Evolutionary conservation across 768 basidiomycete species (phyloP).

Genomic region (Butyriboletus loyo): DNA sequence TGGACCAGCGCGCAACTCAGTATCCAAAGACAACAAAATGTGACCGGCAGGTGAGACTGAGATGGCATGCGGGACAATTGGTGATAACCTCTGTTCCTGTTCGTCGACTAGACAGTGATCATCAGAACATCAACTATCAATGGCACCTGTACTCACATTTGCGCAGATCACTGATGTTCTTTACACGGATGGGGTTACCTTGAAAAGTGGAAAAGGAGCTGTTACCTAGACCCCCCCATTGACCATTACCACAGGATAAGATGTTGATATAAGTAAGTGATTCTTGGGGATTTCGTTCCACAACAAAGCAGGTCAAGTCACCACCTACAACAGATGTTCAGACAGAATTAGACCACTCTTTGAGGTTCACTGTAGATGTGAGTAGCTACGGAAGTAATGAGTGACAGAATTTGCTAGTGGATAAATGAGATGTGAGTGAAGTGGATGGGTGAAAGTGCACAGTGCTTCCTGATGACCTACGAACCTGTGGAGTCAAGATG

Average conservation of each 20-base stretch:
- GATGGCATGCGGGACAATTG: constrained; percentile 60
- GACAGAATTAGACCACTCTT: not conserved
- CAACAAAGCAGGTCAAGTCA: constrained; percentile 73
- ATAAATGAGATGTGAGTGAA: too few species aligned
- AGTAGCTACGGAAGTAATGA: too few species aligned
- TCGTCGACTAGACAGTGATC: constrained; percentile 57
- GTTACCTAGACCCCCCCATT: constrained; percentile 76
- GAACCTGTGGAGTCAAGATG: too few species aligned
- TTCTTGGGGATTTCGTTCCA: constrained; percentile 48
- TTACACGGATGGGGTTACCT: constrained; percentile 66
- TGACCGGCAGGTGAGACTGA: constrained; percentile 76
- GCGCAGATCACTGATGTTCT: constrained; percentile 75
- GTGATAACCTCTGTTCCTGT: constrained; percentile 50
- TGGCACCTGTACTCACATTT: constrained; percentile 62
- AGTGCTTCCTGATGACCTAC: too few species aligned
- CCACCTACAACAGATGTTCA: constrained; percentile 46
- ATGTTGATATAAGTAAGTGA: constrained; percentile 47
- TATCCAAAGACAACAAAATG: constrained; percentile 70
- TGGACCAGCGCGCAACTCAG: constrained; percentile 44
- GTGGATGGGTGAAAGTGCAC: too few species aligned
- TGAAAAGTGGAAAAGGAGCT: constrained; percentile 63
- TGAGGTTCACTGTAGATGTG: too few species aligned
- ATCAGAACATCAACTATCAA: constrained; percentile 1
- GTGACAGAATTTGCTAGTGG: too few species aligned
- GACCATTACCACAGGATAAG: constrained; percentile 80